Base-by-base conservation (phyloP, 208 protist genomes). In the Tritrichomonas musculus region DNA sequence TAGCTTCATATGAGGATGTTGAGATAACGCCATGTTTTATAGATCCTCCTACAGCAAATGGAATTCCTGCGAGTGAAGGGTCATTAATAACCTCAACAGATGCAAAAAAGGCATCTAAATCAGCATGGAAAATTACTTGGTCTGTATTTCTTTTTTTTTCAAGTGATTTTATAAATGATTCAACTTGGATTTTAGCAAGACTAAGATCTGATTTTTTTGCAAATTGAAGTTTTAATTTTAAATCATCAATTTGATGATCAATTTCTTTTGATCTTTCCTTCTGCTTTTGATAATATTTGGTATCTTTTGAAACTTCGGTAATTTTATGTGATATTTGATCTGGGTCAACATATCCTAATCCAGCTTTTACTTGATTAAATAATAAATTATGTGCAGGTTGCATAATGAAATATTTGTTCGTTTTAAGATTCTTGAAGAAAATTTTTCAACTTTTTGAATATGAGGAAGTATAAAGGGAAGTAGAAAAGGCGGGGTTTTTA, bases 1-100 rank as follows among this genome's bases (percentile, higher is more conserved):
- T 8, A 30, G 88, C 88, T 72, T 72, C 57, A 33, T 92, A 92
- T 50, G 50, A 72, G 9, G 88, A 64, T 30, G 88, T 92, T n/a
- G 88, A 92, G 72, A 92, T 47, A 47, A 92, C 41, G 14, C 55
- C 88, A 39, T 60, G 41, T 57, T 57, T 27, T 17, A 88, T 60
- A 5, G 55, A 72, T 53, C 88, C 88, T 47, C 88, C 88, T 14
- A 92, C 88, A 53, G 33, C 88, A 92, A 92, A 64, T n/a, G 88
- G n/a, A 17, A 20, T 88, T 17, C 47, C 77, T 22, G n/a, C 47
- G 1, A 88, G 47, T 39, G 77, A 57, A 57, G 77, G 77, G 57
- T 88, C 77, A 88, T 53, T 14, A 39, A 88, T 8, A 39, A 14
- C 77, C 57, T 88, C 77, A 57, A 88, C 77, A 33, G 77, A 88